phyloP scores from a whole-genome alignment of 163 green algal species.

The Chlamydomonas reinhardtii region DNA sequence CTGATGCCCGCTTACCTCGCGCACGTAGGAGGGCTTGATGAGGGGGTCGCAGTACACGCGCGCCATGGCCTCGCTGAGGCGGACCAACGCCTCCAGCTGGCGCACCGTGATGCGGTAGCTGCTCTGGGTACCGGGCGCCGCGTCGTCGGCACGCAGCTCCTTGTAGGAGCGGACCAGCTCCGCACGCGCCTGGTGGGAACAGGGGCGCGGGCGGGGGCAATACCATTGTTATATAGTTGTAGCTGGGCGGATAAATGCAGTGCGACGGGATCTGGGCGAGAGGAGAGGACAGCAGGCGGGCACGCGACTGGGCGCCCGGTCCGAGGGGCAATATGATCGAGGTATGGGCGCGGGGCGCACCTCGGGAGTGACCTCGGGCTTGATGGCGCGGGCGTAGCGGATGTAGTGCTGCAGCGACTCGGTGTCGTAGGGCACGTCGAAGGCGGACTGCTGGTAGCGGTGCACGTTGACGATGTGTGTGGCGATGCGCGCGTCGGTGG shows the following conservation, averaged over 20 bases:
- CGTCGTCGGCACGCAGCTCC: constrained; percentile 80
- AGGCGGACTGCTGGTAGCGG: constrained; percentile 64
- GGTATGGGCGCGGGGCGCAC: background rate
- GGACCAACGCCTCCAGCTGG: constrained; percentile 97
- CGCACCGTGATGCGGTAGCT: constrained; percentile 98
- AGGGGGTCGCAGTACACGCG: constrained; percentile 74
- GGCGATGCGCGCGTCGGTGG: constrained; percentile 90
- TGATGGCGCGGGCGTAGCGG: constrained; percentile 90
- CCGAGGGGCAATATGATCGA: too few species aligned
- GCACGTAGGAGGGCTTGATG: constrained; percentile 67
- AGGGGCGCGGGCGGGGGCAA: too few species aligned
- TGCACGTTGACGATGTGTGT: constrained; percentile 95
- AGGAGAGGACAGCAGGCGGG: too few species aligned
- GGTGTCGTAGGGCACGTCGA: constrained; percentile 87
- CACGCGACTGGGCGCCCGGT: too few species aligned
- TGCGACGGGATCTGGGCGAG: too few species aligned
- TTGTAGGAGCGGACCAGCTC: constrained; percentile 81
- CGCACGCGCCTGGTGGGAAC: constrained; percentile 56
- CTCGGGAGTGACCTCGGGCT: constrained; percentile 78
- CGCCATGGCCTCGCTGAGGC: constrained; percentile 95
- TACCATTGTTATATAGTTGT: too few species aligned
- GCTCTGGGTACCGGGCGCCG: constrained; percentile 74
- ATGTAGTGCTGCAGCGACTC: constrained; percentile 95
- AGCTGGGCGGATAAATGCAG: too few species aligned
- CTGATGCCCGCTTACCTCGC: constrained; percentile 52